Percentiles rank a stretch among this genome's conserved stretches.
phyloP scores from a whole-genome alignment of 345 rosid genomes.

The Cochlearia excelsa region DNA sequence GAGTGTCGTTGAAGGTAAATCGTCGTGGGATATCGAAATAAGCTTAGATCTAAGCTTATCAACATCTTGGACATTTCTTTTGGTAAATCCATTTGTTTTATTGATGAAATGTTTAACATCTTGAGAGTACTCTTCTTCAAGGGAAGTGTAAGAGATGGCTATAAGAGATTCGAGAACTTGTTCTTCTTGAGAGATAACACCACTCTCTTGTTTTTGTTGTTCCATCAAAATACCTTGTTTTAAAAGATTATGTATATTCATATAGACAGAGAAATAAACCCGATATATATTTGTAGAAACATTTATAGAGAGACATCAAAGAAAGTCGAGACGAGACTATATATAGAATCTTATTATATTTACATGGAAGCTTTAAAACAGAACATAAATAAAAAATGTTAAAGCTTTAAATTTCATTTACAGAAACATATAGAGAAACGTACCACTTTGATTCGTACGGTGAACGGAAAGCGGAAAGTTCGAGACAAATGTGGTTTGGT shows the following conservation, averaged over 20 bases:
- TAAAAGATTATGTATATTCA: conserved; percentile 25
- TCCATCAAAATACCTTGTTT: conserved; percentile 31
- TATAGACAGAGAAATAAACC: conserved; percentile 7
- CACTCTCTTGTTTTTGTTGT: conserved; percentile 35
- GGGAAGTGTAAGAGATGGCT: conserved; percentile 33
- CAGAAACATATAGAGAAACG: conserved; percentile 11
- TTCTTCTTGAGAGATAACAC: conserved; percentile 33
- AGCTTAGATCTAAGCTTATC: conserved; percentile 33
- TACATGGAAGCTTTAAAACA: no score
- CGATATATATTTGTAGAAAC: background rate
- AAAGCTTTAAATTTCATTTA: no score
- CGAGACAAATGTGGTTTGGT: conserved; percentile 16
- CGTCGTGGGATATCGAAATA: conserved; percentile 33
- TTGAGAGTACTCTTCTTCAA: conserved; percentile 22
- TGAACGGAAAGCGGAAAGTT: conserved; percentile 22
- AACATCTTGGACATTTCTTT: conserved; percentile 7
- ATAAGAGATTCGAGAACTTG: conserved; percentile 36
- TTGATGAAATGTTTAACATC: conserved; percentile 21
- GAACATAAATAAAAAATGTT: no score
- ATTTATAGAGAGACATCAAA: no score
- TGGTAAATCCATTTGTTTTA: conserved; percentile 19
- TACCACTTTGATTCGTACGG: conserved; percentile 27
- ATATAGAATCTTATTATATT: no score
- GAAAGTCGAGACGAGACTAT: no score
- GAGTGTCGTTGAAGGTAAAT: conserved; percentile 20